A percentile compares a stretch with the other conserved stretches of the same genome.
phyloP scores from a whole-genome alignment of 345 rosid species.

The Camelina neglecta region DNA sequence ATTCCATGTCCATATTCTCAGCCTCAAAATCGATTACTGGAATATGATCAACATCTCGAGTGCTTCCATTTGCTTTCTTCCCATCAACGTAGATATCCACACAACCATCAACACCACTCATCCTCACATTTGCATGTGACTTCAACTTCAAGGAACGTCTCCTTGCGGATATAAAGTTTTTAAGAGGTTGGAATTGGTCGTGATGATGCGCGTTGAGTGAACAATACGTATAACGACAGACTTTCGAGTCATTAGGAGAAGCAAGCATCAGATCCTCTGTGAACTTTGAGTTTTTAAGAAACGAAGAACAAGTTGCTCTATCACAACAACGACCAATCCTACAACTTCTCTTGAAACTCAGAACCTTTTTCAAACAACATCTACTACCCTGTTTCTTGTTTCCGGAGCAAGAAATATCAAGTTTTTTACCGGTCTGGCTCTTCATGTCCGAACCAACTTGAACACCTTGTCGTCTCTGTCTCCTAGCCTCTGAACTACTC shows the following conservation, averaged over 20 bases:
- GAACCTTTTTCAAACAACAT: constrained; percentile 48
- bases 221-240: constrained; percentile 72
- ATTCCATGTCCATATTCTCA: neutral
- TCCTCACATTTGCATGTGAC: constrained; percentile 52
- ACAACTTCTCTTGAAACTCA: constrained; percentile 53
- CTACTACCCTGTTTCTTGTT: constrained; percentile 45
- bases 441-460: constrained; percentile 27
- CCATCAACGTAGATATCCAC: constrained; percentile 52
- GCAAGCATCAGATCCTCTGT: constrained; percentile 58
- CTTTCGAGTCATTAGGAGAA: constrained; percentile 59
- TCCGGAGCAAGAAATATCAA: constrained; percentile 42
- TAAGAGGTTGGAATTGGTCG: constrained; percentile 68
- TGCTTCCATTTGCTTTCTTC: constrained; percentile 31
- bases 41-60: neutral
- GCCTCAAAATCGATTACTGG: constrained; percentile 10
- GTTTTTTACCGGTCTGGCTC: constrained; percentile 39
- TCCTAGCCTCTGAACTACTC: constrained; percentile 73
- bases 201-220: constrained; percentile 79
- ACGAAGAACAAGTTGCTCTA: constrained; percentile 75
- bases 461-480: constrained; percentile 40
- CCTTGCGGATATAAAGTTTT: constrained; percentile 58
- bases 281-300: constrained; percentile 69
- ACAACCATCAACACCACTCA: constrained; percentile 45
- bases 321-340: neutral
- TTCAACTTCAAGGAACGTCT: constrained; percentile 65